These are phyloP conservation scores for Aspergillus fijiensis DNA, from an alignment of 2,329 filamentous ascomycete species.

Conservation along the genomic window DNA sequence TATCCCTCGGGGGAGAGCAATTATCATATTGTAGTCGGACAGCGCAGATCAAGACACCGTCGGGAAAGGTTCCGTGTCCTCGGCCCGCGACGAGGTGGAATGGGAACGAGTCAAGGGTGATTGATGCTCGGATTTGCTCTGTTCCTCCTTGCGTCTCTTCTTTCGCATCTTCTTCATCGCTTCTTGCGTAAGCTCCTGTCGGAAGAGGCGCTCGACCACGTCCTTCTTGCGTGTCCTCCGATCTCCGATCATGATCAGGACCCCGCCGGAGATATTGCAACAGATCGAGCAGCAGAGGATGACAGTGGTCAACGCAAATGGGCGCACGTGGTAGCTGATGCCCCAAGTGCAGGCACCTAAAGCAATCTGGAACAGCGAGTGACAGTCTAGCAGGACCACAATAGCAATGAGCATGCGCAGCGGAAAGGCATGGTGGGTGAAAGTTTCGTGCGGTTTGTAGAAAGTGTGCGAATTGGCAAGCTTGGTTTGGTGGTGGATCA, in stretches of 20 bases:
- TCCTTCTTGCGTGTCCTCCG: conserved; percentile 80
- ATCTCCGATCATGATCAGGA: conserved; percentile 75
- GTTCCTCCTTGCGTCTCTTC: conserved; percentile 41
- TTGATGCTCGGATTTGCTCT: conserved; percentile 8
- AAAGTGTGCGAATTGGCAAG: conserved; percentile 82
- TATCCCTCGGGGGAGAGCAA: too few species aligned
- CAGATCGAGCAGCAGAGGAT: conserved; percentile 78
- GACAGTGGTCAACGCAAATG: conserved; percentile 72
- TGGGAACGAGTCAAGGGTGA: conserved; percentile 20
- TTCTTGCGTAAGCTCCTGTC: conserved; percentile 71
- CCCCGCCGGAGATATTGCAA: conserved; percentile 72
- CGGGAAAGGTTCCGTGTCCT: neutral
- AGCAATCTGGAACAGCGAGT: conserved; percentile 76
- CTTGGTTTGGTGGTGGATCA: conserved; percentile 76
- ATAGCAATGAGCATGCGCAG: conserved; percentile 71
- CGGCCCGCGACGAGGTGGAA: neutral
- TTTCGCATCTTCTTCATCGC: conserved; percentile 60
- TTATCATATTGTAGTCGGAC: too few species aligned
- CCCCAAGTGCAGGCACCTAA: conserved; percentile 77
- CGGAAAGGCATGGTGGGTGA: conserved; percentile 78
- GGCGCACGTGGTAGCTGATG: conserved; percentile 68
- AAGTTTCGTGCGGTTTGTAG: conserved; percentile 84
- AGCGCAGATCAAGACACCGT: neutral
- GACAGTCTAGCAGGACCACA: conserved; percentile 74
- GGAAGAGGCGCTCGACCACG: conserved; percentile 71